phyloP scores from a whole-genome alignment of 139 green algal species.

The Volvox africanus region DNA sequence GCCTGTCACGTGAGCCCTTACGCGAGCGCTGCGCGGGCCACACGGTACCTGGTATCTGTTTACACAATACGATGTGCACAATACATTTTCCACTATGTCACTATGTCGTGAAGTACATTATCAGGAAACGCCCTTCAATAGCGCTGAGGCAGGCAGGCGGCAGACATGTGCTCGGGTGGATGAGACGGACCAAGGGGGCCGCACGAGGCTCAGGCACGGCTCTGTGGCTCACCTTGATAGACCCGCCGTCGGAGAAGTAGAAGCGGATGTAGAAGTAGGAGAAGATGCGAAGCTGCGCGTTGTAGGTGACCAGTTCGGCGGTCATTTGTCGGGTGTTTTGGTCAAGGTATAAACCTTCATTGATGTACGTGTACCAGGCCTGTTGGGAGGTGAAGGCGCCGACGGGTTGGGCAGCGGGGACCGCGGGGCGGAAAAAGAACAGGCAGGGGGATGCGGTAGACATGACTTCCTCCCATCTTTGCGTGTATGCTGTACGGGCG shows the following conservation, averaged over 20 bases:
- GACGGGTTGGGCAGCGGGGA: not conserved
- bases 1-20: no score
- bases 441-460: not conserved
- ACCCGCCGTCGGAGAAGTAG: slow-evolving; percentile 73
- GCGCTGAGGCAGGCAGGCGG: no score
- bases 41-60: no score
- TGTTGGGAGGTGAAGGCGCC: slow-evolving; percentile 11
- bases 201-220: not conserved
- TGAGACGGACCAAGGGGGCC: no score
- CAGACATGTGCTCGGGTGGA: no score
- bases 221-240: slow-evolving; percentile 66
- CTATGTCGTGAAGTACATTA: no score
- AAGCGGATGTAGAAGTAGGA: slow-evolving; percentile 55
- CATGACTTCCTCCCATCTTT: no score
- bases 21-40: no score
- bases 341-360: slow-evolving; percentile 83
- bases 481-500: no score
- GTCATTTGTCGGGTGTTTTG: slow-evolving; percentile 69
- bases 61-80: no score
- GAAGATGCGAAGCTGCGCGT: slow-evolving; percentile 85
- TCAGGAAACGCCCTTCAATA: no score
- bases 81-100: no score
- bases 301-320: slow-evolving; percentile 89
- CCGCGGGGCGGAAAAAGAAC: not conserved
- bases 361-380: slow-evolving; percentile 71